Evolutionary conservation across 139 green algal genomes (phyloP).

Genomic region (Micractinium conductrix): DNA sequence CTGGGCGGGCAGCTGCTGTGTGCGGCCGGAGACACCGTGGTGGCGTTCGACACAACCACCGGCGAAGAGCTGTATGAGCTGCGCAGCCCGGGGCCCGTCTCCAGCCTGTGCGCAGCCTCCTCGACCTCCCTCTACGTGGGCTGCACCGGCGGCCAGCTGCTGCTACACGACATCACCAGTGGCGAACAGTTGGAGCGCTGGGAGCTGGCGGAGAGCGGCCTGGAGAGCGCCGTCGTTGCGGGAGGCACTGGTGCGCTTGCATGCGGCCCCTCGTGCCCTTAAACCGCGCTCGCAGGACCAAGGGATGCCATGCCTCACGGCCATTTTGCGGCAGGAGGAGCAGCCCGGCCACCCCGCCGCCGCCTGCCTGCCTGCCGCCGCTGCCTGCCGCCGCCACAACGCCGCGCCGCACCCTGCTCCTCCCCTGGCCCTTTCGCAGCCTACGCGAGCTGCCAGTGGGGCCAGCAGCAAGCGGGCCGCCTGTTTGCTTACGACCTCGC

Average conservation of each 20-base stretch:
- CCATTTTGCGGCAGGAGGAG: neutral
- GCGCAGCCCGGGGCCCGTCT: neutral
- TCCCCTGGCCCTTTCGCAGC: neutral
- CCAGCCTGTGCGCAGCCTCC: neutral
- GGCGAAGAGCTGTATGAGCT: neutral
- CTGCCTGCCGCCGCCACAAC: neutral
- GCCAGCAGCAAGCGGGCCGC: neutral
- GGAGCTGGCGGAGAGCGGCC: neutral
- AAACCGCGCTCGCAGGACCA: neutral
- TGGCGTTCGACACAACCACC: neutral
- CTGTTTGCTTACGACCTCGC: constrained; percentile 12
- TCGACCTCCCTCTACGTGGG: neutral
- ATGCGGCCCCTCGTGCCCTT: neutral
- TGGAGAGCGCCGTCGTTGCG: constrained; percentile 3
- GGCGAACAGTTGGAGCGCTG: neutral
- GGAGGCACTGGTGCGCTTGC: neutral
- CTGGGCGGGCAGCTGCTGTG: no score
- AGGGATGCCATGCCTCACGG: neutral
- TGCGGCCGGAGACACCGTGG: neutral
- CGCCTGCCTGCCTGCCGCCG: neutral
- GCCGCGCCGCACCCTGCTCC: no score
- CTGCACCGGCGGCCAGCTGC: neutral
- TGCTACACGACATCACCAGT: neutral
- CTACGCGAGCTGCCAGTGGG: constrained; percentile 3
- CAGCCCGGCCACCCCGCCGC: neutral